Evolutionary conservation across 495 filamentous ascomycete species (phyloP).

Genomic region (Talaromyces ruber): DNA sequence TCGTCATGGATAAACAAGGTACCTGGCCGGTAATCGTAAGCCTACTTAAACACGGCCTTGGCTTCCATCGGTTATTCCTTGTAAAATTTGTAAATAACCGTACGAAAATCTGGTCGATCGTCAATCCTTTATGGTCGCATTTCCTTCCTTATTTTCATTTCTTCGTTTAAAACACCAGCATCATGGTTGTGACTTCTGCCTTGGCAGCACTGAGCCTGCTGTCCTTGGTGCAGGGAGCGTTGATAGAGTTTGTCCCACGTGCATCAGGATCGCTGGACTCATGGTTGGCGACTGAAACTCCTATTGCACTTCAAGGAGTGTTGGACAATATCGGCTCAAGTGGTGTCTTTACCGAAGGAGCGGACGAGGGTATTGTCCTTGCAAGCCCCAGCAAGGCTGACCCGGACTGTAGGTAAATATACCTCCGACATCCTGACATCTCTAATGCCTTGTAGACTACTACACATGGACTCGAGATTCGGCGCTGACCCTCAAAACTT

Average conservation of each 20-base stretch:
- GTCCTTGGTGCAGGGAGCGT: neutral
- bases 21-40: neutral
- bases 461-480: conserved; percentile 56
- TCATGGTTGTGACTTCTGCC: neutral
- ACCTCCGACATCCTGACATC: neutral
- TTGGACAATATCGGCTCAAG: conserved; percentile 51
- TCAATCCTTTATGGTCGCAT: neutral
- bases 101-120: neutral
- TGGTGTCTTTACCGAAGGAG: conserved; percentile 35
- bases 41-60: neutral
- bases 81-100: neutral
- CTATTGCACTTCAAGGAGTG: conserved; percentile 42
- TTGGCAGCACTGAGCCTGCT: conserved; percentile 2
- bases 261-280: conserved; percentile 21
- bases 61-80: neutral
- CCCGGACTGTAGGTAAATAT: conserved; percentile 43
- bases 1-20: neutral
- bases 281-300: conserved; percentile 48
- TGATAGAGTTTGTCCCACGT: neutral
- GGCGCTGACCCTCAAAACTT: conserved; percentile 43
- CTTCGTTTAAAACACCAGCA: neutral
- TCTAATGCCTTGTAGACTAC: conserved; percentile 29
- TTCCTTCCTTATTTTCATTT: neutral
- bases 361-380: conserved; percentile 42
- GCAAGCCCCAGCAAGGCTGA: conserved; percentile 46